Evolutionary conservation across 163 green algal species (phyloP), one percentile per base, ranked within the genome.

Genomic region (Scenedesmus sp.): DNA sequence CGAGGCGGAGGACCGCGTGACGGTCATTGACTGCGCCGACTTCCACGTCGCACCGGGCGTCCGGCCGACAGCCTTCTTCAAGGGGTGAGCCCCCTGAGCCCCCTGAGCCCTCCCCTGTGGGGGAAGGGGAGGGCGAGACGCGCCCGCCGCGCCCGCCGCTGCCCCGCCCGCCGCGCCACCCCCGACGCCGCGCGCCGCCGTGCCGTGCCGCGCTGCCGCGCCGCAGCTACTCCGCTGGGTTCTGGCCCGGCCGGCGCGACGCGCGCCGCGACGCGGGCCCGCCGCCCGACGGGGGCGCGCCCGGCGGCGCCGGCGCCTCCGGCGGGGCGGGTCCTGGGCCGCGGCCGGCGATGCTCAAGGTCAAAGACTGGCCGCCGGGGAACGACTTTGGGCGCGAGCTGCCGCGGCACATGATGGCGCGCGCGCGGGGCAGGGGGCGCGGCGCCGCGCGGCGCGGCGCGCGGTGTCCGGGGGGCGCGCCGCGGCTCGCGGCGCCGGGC

Each of bases 281-380:
- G 28, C n/a, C 36, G 28, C 3, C 18, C 17, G 17, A 57, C 18
- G 48, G 17, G 15, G 15, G n/a, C 24, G n/a, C n/a, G n/a, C 17
- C 15, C 24, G 56, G n/a, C 24, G 56, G n/a, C 56, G 48, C 15
- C 18, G 48, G 15, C 18, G 48, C 34, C 29, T 31, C 22, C 50
- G 62, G 31, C 50, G 62, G n/a, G 48, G 62, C 36, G 29, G 33
- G 29, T 34, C 6, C 9, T 36, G 60, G 33, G 22, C 18, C 18
- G 31, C 29, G 34, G 33, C 70, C n/a, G 36, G 48, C 36, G 42
- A 66, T 95, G 86, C 79, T 93, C 63, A 97, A 96, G 81, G 83
- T 96, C 18, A 95, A 95, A 85, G 92, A 96, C 86, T 97, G 86
- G 85, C 92, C 92, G 2, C 87, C 86, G 0, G 64, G 80, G 0